These are phyloP conservation scores for Knoxdaviesia proteae DNA, from an alignment of 2,329 filamentous ascomycete species.

Conservation along the genomic window DNA sequence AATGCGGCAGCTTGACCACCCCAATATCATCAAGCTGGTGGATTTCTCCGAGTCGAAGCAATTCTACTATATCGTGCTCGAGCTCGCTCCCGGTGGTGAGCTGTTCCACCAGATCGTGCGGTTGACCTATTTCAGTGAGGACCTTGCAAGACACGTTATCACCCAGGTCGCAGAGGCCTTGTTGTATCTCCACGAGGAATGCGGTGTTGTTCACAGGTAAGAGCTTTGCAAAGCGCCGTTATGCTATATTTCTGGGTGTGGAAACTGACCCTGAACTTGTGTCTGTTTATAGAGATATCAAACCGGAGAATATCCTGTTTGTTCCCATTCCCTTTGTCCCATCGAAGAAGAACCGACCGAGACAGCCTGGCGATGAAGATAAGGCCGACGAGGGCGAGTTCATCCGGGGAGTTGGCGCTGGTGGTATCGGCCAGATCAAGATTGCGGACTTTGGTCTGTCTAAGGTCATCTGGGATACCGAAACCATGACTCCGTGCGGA, in stretches of 20 bases:
- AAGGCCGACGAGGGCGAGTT: slow-evolving; percentile 96
- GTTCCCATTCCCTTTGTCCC: slow-evolving; percentile 68
- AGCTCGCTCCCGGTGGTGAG: slow-evolving; percentile 86
- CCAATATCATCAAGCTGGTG: slow-evolving; percentile 84
- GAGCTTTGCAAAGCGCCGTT: slow-evolving; percentile 11
- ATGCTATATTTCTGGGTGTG: no score
- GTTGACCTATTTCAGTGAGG: slow-evolving; percentile 94
- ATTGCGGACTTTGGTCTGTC: slow-evolving; percentile 95
- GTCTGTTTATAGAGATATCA: slow-evolving; percentile 55
- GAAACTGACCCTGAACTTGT: neutral
- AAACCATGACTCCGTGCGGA: slow-evolving; percentile 98
- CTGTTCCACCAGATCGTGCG: slow-evolving; percentile 97
- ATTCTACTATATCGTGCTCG: slow-evolving; percentile 94
- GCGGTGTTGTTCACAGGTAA: slow-evolving; percentile 90
- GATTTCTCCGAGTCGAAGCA: slow-evolving; percentile 86
- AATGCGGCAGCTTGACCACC: slow-evolving; percentile 91
- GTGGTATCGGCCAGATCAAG: slow-evolving; percentile 88
- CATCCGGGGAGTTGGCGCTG: slow-evolving; percentile 56
- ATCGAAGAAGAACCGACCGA: slow-evolving; percentile 60
- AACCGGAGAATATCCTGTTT: slow-evolving; percentile 93
- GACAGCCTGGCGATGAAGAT: slow-evolving; percentile 77
- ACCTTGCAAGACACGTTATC: slow-evolving; percentile 86
- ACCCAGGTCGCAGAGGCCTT: slow-evolving; percentile 85
- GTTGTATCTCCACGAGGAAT: slow-evolving; percentile 79
- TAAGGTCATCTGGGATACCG: slow-evolving; percentile 94